These are phyloP conservation scores for Bretschneidera sinensis DNA, from an alignment of 345 rosid genomes.

Conservation along the genomic window DNA sequence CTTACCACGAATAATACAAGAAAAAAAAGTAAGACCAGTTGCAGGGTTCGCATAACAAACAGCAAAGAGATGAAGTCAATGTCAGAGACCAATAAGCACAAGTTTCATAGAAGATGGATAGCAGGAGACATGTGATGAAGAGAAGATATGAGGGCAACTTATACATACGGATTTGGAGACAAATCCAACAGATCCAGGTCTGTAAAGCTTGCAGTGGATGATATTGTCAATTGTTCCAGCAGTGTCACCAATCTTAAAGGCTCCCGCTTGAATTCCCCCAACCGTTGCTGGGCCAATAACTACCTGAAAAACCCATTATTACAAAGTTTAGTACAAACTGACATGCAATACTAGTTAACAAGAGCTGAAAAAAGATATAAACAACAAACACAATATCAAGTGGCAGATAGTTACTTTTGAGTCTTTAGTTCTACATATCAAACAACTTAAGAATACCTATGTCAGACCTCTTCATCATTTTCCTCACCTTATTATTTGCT, in stretches of 20 bases:
- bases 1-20: too few relatives aligned
- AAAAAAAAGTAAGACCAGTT: too few relatives aligned
- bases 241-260: conserved; percentile 90
- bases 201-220: conserved; percentile 55
- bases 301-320: conserved; percentile 45
- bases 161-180: conserved; percentile 67
- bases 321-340: background rate
- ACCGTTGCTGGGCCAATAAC: too few relatives aligned
- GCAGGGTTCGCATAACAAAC: background rate
- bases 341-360: background rate
- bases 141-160: conserved; percentile 1
- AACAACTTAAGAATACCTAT: conserved; percentile 6
- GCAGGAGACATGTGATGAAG: too few relatives aligned
- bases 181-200: conserved; percentile 73
- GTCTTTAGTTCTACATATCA: background rate
- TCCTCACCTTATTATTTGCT: conserved; percentile 70
- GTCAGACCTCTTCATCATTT: background rate
- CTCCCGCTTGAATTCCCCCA: conserved; percentile 90
- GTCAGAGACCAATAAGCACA: too few relatives aligned
- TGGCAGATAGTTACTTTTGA: background rate
- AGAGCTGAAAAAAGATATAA: background rate
- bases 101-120: too few relatives aligned
- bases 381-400: background rate
- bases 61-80: too few relatives aligned
- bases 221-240: conserved; percentile 70